Percentiles rank a stretch among this genome's conserved stretches.
Conservation (phyloP, 805 yeast genomes). For the Candida taoyuanica region DNA sequence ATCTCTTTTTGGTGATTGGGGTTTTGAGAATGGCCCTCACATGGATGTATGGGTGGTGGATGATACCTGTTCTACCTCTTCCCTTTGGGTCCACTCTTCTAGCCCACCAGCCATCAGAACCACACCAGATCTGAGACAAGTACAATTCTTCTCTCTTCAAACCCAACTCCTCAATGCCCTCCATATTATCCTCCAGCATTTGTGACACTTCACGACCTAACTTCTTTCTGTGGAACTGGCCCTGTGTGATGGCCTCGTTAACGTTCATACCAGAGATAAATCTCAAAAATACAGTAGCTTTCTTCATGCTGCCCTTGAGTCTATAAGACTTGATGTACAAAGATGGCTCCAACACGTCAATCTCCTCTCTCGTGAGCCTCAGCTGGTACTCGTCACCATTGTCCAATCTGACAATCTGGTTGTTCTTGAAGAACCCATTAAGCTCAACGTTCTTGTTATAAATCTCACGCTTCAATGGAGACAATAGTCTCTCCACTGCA, state of each 20-base stretch:
- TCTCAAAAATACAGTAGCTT: slow-evolving; percentile 75
- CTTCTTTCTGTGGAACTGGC: slow-evolving; percentile 80
- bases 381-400: slow-evolving; percentile 50
- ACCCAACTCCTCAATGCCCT: slow-evolving; percentile 47
- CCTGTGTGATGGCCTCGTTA: slow-evolving; percentile 81
- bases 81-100: slow-evolving; percentile 79
- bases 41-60: slow-evolving; percentile 73
- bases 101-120: slow-evolving; percentile 75
- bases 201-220: slow-evolving; percentile 76
- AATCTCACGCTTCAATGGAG: slow-evolving; percentile 67
- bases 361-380: slow-evolving; percentile 56
- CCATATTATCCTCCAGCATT: slow-evolving; percentile 65
- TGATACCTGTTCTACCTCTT: slow-evolving; percentile 83
- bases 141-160: slow-evolving; percentile 59
- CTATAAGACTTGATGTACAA: slow-evolving; percentile 78
- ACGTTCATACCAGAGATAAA: slow-evolving; percentile 68
- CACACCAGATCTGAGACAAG: slow-evolving; percentile 83
- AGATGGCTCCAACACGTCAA: slow-evolving; percentile 81
- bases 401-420: slow-evolving; percentile 40
- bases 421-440: slow-evolving; percentile 64
- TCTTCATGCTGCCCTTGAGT: slow-evolving; percentile 83
- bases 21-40: slow-evolving; percentile 73
- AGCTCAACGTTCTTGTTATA: slow-evolving; percentile 55
- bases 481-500: slow-evolving; percentile 51
- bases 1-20: slow-evolving; percentile 55